A percentile compares a stretch with the other conserved stretches of the same genome.
Evolutionary conservation across 495 filamentous ascomycete genomes (phyloP).

Genomic region (Clohesyomyces aquaticus): DNA sequence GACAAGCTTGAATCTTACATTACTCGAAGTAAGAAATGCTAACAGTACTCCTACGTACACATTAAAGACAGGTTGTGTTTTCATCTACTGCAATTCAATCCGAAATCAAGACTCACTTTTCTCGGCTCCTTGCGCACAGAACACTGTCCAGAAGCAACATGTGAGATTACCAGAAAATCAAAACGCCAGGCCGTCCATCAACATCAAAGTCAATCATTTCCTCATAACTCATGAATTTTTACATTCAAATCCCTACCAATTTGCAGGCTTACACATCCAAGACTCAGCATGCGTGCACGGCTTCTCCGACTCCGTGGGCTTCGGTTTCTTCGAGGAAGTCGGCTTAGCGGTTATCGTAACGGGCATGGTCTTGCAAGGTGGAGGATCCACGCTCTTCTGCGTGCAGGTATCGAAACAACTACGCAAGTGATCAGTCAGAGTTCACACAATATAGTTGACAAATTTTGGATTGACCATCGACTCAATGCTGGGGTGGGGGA

Average conservation of each 20-base stretch:
- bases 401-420: neutral
- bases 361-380: neutral
- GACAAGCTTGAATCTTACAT: no score
- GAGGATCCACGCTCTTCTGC: neutral
- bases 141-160: no score
- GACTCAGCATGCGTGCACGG: neutral
- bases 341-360: neutral
- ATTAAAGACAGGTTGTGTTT: no score
- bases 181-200: no score
- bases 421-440: neutral
- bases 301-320: neutral
- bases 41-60: no score
- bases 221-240: neutral
- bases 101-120: no score
- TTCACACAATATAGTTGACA: neutral
- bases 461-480: no score
- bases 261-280: conserved; percentile 12
- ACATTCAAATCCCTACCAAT: conserved; percentile 1
- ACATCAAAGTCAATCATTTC: neutral
- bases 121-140: no score
- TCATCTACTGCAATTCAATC: no score
- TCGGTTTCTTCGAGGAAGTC: neutral
- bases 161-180: no score
- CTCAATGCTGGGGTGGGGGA: neutral
- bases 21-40: no score